Percentiles rank a stretch among this genome's conserved stretches.
These are phyloP conservation scores for Candida railenensis DNA, from an alignment of 805 yeast species.

Conservation along the genomic window DNA sequence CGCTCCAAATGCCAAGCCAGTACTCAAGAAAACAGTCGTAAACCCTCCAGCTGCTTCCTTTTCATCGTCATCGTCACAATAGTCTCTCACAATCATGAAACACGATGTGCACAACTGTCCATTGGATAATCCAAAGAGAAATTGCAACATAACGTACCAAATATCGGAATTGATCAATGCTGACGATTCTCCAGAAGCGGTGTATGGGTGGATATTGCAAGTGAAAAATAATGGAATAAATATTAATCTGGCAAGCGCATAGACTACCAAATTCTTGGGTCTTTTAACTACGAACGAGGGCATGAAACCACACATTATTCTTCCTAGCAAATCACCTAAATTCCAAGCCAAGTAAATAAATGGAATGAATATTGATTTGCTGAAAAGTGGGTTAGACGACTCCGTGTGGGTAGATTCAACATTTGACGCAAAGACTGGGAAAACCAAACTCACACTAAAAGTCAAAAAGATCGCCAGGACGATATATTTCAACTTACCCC, in stretches of 20 bases:
- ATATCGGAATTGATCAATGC: slow-evolving; percentile 55
- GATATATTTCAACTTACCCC: slow-evolving; percentile 61
- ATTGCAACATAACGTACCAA: slow-evolving; percentile 67
- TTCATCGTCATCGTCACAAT: slow-evolving; percentile 60
- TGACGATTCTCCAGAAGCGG: slow-evolving; percentile 26
- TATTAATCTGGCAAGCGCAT: slow-evolving; percentile 53
- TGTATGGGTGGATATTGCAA: slow-evolving; percentile 54
- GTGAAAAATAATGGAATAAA: slow-evolving; percentile 73
- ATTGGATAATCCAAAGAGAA: slow-evolving; percentile 79
- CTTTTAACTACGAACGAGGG: slow-evolving; percentile 26
- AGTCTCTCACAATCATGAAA: slow-evolving; percentile 71
- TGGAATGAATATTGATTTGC: slow-evolving; percentile 59
- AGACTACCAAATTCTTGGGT: slow-evolving; percentile 47
- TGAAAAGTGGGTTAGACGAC: slow-evolving; percentile 38
- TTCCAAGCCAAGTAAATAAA: slow-evolving; percentile 85
- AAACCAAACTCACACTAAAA: slow-evolving; percentile 70
- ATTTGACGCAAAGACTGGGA: slow-evolving; percentile 87
- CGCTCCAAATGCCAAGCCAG: slow-evolving; percentile 81
- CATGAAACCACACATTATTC: slow-evolving; percentile 63
- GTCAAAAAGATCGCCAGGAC: slow-evolving; percentile 71
- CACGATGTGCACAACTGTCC: slow-evolving; percentile 83
- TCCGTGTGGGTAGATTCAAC: slow-evolving; percentile 49
- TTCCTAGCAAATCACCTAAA: slow-evolving; percentile 79
- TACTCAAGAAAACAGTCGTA: slow-evolving; percentile 73
- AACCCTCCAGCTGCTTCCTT: slow-evolving; percentile 95